Conservation (phyloP, 805 yeast genomes). For the Metschnikowia colocasiae region DNA sequence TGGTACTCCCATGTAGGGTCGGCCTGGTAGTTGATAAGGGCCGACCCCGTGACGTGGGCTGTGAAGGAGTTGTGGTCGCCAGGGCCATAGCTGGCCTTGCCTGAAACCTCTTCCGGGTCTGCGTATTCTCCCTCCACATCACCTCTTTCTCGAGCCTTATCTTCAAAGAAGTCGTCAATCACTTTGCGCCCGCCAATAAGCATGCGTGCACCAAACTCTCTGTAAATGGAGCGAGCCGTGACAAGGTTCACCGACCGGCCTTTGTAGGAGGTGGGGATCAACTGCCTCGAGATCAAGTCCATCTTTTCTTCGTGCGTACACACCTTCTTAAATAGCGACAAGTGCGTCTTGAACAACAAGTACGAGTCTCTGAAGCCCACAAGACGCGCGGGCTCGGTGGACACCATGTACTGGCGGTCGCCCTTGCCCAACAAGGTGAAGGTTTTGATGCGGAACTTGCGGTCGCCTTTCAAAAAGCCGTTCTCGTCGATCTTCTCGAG, state of each 20-base stretch:
- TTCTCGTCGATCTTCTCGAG: constrained; percentile 62
- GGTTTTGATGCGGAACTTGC: constrained; percentile 68
- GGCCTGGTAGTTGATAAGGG: constrained; percentile 40
- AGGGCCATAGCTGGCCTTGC: constrained; percentile 13
- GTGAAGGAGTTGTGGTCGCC: constrained; percentile 19
- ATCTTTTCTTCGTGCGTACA: constrained; percentile 74
- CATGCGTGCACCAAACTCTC: constrained; percentile 89
- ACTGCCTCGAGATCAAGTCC: constrained; percentile 74
- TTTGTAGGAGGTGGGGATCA: constrained; percentile 86
- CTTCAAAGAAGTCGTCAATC: constrained; percentile 86
- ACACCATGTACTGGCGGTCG: constrained; percentile 74
- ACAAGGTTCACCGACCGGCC: constrained; percentile 87
- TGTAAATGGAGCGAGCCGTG: constrained; percentile 82
- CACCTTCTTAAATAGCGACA: constrained; percentile 66
- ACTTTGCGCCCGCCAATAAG: constrained; percentile 76
- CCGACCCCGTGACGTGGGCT: constrained; percentile 40
- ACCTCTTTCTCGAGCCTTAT: constrained; percentile 53
- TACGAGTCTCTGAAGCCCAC: constrained; percentile 94
- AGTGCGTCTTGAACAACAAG: constrained; percentile 81
- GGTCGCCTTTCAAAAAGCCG: constrained; percentile 68
- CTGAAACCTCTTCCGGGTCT: constrained; percentile 42
- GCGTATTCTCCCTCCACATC: constrained; percentile 69
- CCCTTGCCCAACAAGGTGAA: constrained; percentile 67
- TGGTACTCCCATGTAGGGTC: constrained; percentile 83
- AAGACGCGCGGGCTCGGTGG: constrained; percentile 94